phyloP scores from a whole-genome alignment of 2,329 filamentous ascomycete genomes.

The Xylaria sp. region DNA sequence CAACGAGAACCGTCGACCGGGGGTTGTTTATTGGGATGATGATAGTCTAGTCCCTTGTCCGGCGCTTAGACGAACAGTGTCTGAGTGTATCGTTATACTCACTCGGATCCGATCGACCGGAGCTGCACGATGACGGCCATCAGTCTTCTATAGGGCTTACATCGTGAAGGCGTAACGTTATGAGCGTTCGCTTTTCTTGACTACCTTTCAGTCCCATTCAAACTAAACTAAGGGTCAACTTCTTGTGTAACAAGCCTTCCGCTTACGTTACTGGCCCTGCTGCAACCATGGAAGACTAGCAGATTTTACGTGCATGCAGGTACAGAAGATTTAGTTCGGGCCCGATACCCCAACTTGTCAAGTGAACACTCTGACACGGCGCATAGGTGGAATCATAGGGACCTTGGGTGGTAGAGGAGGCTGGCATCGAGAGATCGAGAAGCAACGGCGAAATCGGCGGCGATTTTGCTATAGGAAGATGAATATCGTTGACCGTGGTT shows the following conservation, averaged over 20 bases:
- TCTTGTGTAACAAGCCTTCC: background rate
- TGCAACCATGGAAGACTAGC: background rate
- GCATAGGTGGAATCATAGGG: constrained; percentile 12
- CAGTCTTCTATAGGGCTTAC: background rate
- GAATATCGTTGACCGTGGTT: constrained; percentile 4
- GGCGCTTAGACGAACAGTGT: constrained; percentile 22
- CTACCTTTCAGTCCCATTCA: background rate
- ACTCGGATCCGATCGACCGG: background rate
- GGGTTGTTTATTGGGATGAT: background rate
- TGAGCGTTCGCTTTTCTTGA: background rate
- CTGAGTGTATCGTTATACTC: no score
- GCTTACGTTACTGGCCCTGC: background rate
- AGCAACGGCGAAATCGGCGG: constrained; percentile 10
- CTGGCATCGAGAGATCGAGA: constrained; percentile 21
- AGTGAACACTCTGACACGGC: constrained; percentile 6
- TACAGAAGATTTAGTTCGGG: background rate
- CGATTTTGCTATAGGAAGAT: constrained; percentile 11
- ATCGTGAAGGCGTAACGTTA: background rate
- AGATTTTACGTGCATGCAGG: background rate
- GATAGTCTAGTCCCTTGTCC: constrained; percentile 10
- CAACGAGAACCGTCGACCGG: constrained; percentile 10
- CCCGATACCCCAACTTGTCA: background rate
- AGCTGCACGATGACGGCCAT: background rate
- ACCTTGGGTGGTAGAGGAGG: constrained; percentile 19
- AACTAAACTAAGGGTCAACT: background rate